A percentile compares a stretch with the other conserved stretches of the same genome.
Conservation (phyloP, 176 grass and related monocot genomes). For the Elymus sibiricus region DNA sequence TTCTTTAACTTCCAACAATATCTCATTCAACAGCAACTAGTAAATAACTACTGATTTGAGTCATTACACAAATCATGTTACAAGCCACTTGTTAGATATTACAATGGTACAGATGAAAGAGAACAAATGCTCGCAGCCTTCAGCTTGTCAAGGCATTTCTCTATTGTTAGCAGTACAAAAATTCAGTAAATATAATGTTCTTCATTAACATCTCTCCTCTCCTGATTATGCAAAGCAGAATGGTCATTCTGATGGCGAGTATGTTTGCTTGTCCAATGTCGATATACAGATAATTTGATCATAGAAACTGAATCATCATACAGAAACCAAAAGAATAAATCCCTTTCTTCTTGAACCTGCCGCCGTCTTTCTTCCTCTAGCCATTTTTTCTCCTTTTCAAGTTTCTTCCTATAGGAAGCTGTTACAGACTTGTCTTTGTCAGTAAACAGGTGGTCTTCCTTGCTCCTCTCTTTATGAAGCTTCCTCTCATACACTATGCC, state of each 20-base stretch:
- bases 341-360: no score
- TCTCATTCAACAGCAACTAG: background rate
- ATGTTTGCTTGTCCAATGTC: background rate
- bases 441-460: no score
- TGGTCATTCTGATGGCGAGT: background rate
- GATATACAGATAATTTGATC: background rate
- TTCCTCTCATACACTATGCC: constrained; percentile 88
- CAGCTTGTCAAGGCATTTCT: background rate
- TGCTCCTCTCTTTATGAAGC: constrained; percentile 83
- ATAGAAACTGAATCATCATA: background rate
- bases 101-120: background rate
- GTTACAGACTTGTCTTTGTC: no score
- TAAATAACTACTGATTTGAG: background rate
- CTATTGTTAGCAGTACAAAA: background rate
- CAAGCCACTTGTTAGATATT: background rate
- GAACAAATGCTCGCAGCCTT: background rate
- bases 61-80: background rate
- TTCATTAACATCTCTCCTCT: background rate
- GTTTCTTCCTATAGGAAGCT: no score
- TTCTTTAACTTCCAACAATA: no score
- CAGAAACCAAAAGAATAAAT: background rate
- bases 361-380: constrained; percentile 59
- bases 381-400: no score
- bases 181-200: background rate
- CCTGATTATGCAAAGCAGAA: background rate